Evolutionary conservation across 805 yeast species (phyloP).

Genomic region (Zygotorulaspora danielsina): DNA sequence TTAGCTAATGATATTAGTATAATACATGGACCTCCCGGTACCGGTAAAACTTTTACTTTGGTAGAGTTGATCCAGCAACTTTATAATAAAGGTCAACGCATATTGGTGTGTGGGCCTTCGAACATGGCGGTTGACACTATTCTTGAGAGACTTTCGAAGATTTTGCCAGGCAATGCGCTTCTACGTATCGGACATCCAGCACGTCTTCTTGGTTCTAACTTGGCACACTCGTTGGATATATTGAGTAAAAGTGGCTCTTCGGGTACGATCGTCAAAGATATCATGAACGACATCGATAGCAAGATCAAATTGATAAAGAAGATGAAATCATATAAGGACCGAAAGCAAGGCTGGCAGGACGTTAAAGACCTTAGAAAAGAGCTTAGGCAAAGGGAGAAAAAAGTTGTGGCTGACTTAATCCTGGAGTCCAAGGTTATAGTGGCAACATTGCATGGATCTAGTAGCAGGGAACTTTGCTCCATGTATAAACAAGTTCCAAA

Average conservation of each 20-base stretch:
- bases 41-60: constrained; percentile 78
- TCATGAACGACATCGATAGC: constrained; percentile 64
- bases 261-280: constrained; percentile 60
- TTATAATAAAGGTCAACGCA: constrained; percentile 48
- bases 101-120: constrained; percentile 90
- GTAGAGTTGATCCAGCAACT: constrained; percentile 78
- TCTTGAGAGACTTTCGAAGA: constrained; percentile 60
- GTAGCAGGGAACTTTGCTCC: constrained; percentile 61
- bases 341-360: constrained; percentile 63
- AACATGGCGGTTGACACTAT: constrained; percentile 90
- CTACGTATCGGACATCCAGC: constrained; percentile 94
- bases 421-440: constrained; percentile 63
- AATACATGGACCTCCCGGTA: constrained; percentile 77
- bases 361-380: constrained; percentile 69
- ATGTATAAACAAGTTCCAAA: constrained; percentile 40
- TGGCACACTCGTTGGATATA: constrained; percentile 72
- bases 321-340: constrained; percentile 57
- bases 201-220: constrained; percentile 56
- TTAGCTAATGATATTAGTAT: constrained; percentile 54
- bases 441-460: constrained; percentile 85
- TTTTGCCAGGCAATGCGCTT: constrained; percentile 45
- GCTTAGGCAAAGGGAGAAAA: constrained; percentile 58
- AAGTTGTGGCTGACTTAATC: constrained; percentile 56
- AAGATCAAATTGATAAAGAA: constrained; percentile 56
- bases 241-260: constrained; percentile 55